Percentiles rank a stretch among this genome's conserved stretches.
Evolutionary conservation across 805 yeast species (phyloP).

Genomic region (Wickerhamiella kazuoi): DNA sequence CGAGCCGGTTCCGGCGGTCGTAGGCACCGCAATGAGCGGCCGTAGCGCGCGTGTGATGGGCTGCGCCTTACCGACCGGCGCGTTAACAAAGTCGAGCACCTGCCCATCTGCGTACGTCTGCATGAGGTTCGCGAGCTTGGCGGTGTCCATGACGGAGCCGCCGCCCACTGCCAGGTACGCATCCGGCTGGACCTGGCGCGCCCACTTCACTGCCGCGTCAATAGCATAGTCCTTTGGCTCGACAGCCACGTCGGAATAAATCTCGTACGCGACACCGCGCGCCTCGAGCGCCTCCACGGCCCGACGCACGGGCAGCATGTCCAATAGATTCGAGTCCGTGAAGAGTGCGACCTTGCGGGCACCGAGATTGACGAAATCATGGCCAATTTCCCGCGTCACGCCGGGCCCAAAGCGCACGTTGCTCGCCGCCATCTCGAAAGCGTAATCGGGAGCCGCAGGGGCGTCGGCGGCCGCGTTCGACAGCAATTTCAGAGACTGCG

Average conservation of each 20-base stretch:
- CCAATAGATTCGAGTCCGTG: conserved; percentile 20
- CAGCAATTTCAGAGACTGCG: conserved; percentile 3
- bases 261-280: conserved; percentile 21
- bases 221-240: conserved; percentile 25
- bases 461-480: conserved; percentile 4
- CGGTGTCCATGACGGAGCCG: conserved; percentile 31
- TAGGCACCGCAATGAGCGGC: conserved; percentile 29
- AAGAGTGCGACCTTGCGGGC: conserved; percentile 22
- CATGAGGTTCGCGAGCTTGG: conserved; percentile 27
- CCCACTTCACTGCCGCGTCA: conserved; percentile 23
- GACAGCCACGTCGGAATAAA: conserved; percentile 22
- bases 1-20: conserved; percentile 32
- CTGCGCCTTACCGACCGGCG: conserved; percentile 24
- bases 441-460: conserved; percentile 18
- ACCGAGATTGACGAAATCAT: conserved; percentile 22
- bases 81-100: conserved; percentile 27
- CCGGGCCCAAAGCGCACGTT: conserved; percentile 26
- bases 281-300: conserved; percentile 21
- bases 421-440: conserved; percentile 25
- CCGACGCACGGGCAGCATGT: conserved; percentile 17
- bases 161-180: conserved; percentile 31
- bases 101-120: conserved; percentile 26
- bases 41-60: conserved; percentile 21
- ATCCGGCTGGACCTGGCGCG: conserved; percentile 20
- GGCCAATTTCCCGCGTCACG: conserved; percentile 23